phyloP scores from a whole-genome alignment of 805 yeast genomes.

The Ogataea pini region DNA sequence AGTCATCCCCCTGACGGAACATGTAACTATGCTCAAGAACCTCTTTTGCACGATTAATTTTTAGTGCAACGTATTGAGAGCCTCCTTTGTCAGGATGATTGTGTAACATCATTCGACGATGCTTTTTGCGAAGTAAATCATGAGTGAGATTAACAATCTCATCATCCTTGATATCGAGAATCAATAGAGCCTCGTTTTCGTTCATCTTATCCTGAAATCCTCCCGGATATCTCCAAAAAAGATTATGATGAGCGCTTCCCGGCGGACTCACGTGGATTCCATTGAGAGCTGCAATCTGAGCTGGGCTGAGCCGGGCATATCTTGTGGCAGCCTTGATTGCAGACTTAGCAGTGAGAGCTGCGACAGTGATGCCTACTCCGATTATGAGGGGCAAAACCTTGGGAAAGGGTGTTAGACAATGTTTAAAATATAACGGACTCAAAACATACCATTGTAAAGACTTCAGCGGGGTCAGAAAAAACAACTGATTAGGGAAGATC shows the following conservation, averaged over 20 bases:
- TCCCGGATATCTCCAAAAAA: slow-evolving; percentile 50
- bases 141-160: slow-evolving; percentile 52
- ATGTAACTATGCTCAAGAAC: slow-evolving; percentile 65
- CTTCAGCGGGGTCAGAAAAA: too few species aligned
- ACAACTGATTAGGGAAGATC: too few species aligned
- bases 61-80: slow-evolving; percentile 75
- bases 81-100: slow-evolving; percentile 94
- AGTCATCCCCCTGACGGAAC: slow-evolving; percentile 30
- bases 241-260: slow-evolving; percentile 6
- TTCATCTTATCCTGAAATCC: slow-evolving; percentile 66
- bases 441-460: too few species aligned
- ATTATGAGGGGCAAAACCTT: slow-evolving; percentile 53
- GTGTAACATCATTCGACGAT: slow-evolving; percentile 72
- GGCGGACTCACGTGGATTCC: slow-evolving; percentile 30
- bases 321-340: slow-evolving; percentile 36
- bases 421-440: too few species aligned
- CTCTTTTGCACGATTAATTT: slow-evolving; percentile 84
- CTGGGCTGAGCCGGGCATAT: slow-evolving; percentile 35
- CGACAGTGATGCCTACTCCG: slow-evolving; percentile 55
- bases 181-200: slow-evolving; percentile 68
- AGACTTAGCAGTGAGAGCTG: slow-evolving; percentile 49
- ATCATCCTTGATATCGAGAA: slow-evolving; percentile 57
- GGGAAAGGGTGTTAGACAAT: slow-evolving; percentile 20
- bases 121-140: slow-evolving; percentile 63
- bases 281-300: slow-evolving; percentile 43